Evolutionary conservation across 345 rosid species (phyloP), one percentile per base, ranked within the genome.

Genomic region (Trapa bicornis): DNA sequence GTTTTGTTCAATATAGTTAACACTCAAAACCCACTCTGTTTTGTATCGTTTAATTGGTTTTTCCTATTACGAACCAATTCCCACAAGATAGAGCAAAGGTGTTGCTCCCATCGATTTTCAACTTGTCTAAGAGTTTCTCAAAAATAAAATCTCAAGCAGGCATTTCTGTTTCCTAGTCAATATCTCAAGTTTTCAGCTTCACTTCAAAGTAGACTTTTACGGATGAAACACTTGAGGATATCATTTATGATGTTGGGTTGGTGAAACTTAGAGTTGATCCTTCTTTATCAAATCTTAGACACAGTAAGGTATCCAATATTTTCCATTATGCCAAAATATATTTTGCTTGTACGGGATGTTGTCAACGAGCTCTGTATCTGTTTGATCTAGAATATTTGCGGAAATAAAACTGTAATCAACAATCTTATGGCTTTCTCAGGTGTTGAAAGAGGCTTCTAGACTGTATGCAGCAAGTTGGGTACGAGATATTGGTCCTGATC

Each of bases 391-490:
- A 4, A 57, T n/a, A 13, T 29, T 60, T 60, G 37, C 33, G 38
- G 8, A 7, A 17, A 32, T 36, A 4, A 22, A 60, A 60, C 56
- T 15, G 6, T 50, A 14, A 50, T 33, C 11, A n/a, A n/a, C 7
- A 22, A 2, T 33, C 54, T 50, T 50, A 50, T 50, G 56, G n/a
- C 22, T 15, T 29, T 22, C 65, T 62, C 72, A 90, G 97, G 82
- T 94, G 70, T 63, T 94, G 76, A 94, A 87, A 79, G 88, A 88
- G 82, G 99, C 97, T 13, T 83, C 95, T 11, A 84, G 92, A 87
- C 92, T 94, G 48, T 94, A 94, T 78, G 88, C 77, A 60, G 95
- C 89, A 0, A 94, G 99, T 70, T 89, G 97, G 99, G 88, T 91
- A 11, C 72, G 99, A 36, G 95, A 94, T 67, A 94, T 89, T 76